These are phyloP conservation scores for Trametes elegans DNA, from an alignment of 768 basidiomycete species.

Conservation along the genomic window DNA sequence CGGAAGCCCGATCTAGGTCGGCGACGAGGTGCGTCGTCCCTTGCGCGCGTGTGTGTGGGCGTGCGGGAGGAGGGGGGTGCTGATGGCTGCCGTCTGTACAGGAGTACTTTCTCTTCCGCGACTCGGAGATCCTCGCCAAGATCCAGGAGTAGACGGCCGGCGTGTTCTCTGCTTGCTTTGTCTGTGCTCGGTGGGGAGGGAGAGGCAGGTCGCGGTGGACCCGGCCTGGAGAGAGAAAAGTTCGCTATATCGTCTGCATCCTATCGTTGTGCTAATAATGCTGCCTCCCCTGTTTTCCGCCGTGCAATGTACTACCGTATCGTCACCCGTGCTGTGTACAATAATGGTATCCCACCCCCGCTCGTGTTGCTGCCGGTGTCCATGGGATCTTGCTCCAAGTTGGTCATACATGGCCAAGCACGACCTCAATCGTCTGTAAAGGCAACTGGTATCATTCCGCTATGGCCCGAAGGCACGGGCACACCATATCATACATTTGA, in stretches of 20 bases:
- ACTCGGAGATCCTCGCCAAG: slow-evolving; percentile 93
- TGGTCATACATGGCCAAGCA: too few relatives aligned
- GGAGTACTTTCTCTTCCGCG: slow-evolving; percentile 96
- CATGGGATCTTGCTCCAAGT: too few relatives aligned
- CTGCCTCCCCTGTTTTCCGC: not conserved
- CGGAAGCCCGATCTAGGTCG: slow-evolving; percentile 92
- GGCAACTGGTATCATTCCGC: too few relatives aligned
- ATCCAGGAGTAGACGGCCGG: slow-evolving; percentile 69
- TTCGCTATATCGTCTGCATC: slow-evolving; percentile 20
- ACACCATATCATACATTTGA: too few relatives aligned
- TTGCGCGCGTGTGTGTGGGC: not conserved
- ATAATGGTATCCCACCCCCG: too few relatives aligned
- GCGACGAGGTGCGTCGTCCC: slow-evolving; percentile 76
- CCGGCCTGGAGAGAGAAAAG: slow-evolving; percentile 18
- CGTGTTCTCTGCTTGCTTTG: not conserved
- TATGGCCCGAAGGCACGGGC: too few relatives aligned
- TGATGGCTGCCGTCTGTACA: slow-evolving; percentile 33
- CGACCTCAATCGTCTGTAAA: too few relatives aligned
- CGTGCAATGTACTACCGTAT: slow-evolving; percentile 11
- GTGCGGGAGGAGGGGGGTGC: not conserved
- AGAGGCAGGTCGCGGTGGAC: not conserved
- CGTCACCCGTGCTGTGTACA: too few relatives aligned
- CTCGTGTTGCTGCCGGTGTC: too few relatives aligned
- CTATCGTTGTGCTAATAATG: slow-evolving; percentile 16
- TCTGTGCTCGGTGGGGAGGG: not conserved